phyloP scores from a whole-genome alignment of 2,329 filamentous ascomycete species.

The Cadophora gregata region DNA sequence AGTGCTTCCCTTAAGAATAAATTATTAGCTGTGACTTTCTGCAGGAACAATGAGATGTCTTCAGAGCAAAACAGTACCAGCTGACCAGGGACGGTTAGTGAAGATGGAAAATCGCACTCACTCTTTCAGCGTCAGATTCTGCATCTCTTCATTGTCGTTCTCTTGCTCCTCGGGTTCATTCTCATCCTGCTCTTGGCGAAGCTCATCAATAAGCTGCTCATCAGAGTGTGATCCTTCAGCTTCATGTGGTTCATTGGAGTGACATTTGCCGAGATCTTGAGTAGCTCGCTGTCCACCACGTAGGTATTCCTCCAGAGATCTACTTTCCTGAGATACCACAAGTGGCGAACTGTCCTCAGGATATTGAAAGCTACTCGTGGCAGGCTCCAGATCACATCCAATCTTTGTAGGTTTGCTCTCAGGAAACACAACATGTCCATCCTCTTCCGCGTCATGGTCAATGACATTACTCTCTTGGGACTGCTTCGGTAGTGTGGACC shows the following conservation, averaged over 20 bases:
- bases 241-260: neutral
- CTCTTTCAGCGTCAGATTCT: neutral
- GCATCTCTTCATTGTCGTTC: neutral
- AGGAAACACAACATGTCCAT: no score
- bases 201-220: neutral
- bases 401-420: neutral
- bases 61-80: neutral
- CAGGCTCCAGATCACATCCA: slow-evolving; percentile 1
- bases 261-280: neutral
- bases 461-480: no score
- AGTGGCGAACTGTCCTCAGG: slow-evolving; percentile 5
- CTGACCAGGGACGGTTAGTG: no score
- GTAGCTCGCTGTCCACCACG: neutral
- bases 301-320: neutral
- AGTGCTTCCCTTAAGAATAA: slow-evolving; percentile 3
- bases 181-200: neutral
- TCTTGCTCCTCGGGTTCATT: neutral
- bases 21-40: neutral
- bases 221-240: neutral
- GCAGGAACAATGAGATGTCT: neutral
- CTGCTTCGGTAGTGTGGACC: neutral
- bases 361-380: neutral
- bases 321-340: slow-evolving; percentile 8
- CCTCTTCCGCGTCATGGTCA: neutral
- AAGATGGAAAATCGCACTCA: neutral